phyloP scores from a whole-genome alignment of 2,329 filamentous ascomycete species.

The Hypoxylon sp. region DNA sequence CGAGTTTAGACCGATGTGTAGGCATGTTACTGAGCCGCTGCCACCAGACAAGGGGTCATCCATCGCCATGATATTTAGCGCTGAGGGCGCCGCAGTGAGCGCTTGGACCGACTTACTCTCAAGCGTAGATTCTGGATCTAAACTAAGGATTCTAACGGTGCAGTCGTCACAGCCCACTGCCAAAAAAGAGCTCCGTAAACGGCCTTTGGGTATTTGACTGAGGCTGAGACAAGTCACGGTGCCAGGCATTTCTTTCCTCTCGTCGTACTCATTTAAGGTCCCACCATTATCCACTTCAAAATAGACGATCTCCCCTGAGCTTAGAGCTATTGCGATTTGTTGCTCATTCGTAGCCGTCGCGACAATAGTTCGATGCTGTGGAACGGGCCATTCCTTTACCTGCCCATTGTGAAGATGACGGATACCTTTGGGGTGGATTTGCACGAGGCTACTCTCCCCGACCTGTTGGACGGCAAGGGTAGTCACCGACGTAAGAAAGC shows the following conservation, averaged over 20 bases:
- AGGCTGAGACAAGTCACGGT: slow-evolving; percentile 96
- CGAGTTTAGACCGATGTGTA: slow-evolving; percentile 95
- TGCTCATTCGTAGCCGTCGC: slow-evolving; percentile 93
- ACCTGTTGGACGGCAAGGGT: slow-evolving; percentile 95
- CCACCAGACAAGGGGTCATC: slow-evolving; percentile 82
- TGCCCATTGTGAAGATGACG: slow-evolving; percentile 85
- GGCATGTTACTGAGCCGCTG: slow-evolving; percentile 89
- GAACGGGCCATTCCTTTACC: slow-evolving; percentile 93
- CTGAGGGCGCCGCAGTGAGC: slow-evolving; percentile 88
- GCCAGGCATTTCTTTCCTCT: slow-evolving; percentile 93
- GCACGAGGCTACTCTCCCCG: slow-evolving; percentile 91
- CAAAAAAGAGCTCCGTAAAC: slow-evolving; percentile 89
- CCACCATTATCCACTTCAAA: slow-evolving; percentile 97
- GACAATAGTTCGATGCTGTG: slow-evolving; percentile 94
- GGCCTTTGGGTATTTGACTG: slow-evolving; percentile 91
- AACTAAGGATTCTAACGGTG: slow-evolving; percentile 91
- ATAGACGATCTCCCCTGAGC: slow-evolving; percentile 96
- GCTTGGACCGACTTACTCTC: slow-evolving; percentile 96
- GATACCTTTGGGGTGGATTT: slow-evolving; percentile 97
- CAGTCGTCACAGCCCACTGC: slow-evolving; percentile 98
- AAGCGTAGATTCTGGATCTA: slow-evolving; percentile 90
- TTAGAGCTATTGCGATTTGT: slow-evolving; percentile 93
- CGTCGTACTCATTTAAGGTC: slow-evolving; percentile 91
- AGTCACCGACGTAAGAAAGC: slow-evolving; percentile 88
- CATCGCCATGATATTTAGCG: slow-evolving; percentile 94